Base-by-base conservation (phyloP, 192 early-diverging fungal genomes). In the Backusella tuberculispora region DNA sequence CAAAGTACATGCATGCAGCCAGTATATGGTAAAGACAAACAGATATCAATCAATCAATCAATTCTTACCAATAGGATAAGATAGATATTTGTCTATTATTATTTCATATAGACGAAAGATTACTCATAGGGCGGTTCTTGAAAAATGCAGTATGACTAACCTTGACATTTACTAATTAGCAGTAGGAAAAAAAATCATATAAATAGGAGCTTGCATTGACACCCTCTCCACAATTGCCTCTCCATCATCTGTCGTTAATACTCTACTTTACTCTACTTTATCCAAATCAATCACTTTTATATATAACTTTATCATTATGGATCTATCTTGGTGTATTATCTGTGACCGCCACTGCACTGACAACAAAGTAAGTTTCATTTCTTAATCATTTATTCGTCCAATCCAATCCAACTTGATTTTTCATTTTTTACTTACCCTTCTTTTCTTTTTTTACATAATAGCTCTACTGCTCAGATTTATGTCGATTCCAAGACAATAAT, bases 321-420 rank as follows among this genome's bases (percentile, higher is more conserved):
- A 66, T 66, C 64, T 66, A 13, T 66, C 64, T 15, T 66, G 64
- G 64, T 66, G 64, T 66, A 66, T 66, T 40, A 66, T 66, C 29
- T 66, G 64, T 66, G 64, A 66, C 29, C 38, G 64, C n/a, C 64
- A 66, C 34, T 66, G 64, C 13, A 40, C 10, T 38, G 64, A 40
- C 26, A 40, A 66, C 34, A 66, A 40, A 21, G 38, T 66, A 38
- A 38, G 38, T 40, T 40, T 12, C 37, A 14, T 17, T 47, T 17
- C 46, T 47, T 1, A 47, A 47, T 3, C 46, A 47, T 47, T 10
- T 13, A 46, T 46, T 46, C 13, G 7, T 46, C 45, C 13, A 6
- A 9, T 46, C 29, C 29, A 34, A 34, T 66, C 4, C n/a, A 4
- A 13, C 7, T 37, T 34, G 3, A 15, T 63, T 63, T 64, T 34